phyloP scores from a whole-genome alignment of 2,329 filamentous ascomycete species.

The Neodidymelliopsis sp. region DNA sequence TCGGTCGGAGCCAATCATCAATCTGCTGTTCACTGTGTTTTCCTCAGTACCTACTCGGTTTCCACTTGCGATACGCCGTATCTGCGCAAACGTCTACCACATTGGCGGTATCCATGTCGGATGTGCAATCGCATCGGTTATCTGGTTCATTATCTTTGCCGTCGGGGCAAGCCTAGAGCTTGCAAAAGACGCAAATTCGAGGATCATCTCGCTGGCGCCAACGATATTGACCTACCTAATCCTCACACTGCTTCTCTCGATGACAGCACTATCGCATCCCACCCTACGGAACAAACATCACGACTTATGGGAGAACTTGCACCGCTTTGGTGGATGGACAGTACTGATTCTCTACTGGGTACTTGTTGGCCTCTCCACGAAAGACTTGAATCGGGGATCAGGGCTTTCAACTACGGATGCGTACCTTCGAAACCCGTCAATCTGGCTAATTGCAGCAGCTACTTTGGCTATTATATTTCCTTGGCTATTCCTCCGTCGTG shows the following conservation, averaged over 20 bases:
- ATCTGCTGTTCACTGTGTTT: slow-evolving; percentile 44
- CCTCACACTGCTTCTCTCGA: slow-evolving; percentile 38
- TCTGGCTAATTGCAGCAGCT: slow-evolving; percentile 76
- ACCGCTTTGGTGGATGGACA: slow-evolving; percentile 50
- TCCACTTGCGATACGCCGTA: slow-evolving; percentile 42
- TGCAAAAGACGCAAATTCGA: slow-evolving; percentile 26
- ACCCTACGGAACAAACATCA: slow-evolving; percentile 43
- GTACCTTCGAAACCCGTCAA: slow-evolving; percentile 42
- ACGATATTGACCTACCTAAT: slow-evolving; percentile 44
- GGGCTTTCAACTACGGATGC: slow-evolving; percentile 45
- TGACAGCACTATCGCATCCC: slow-evolving; percentile 42
- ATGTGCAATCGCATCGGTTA: slow-evolving; percentile 43
- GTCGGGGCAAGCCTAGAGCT: slow-evolving; percentile 46
- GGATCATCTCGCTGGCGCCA: slow-evolving; percentile 33
- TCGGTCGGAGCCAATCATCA: slow-evolving; percentile 49
- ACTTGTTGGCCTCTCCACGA: slow-evolving; percentile 36
- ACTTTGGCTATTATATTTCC: slow-evolving; percentile 75
- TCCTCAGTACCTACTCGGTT: slow-evolving; percentile 43
- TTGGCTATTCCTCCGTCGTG: slow-evolving; percentile 75
- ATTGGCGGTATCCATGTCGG: slow-evolving; percentile 50
- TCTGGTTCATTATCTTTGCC: slow-evolving; percentile 57
- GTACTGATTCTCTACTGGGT: slow-evolving; percentile 48
- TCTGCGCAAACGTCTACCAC: slow-evolving; percentile 46
- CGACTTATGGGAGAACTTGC: slow-evolving; percentile 46
- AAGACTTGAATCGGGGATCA: slow-evolving; percentile 31